Percentiles rank a stretch among this genome's conserved stretches.
phyloP scores from a whole-genome alignment of 331 rosid species.

The Acacia pycnantha region DNA sequence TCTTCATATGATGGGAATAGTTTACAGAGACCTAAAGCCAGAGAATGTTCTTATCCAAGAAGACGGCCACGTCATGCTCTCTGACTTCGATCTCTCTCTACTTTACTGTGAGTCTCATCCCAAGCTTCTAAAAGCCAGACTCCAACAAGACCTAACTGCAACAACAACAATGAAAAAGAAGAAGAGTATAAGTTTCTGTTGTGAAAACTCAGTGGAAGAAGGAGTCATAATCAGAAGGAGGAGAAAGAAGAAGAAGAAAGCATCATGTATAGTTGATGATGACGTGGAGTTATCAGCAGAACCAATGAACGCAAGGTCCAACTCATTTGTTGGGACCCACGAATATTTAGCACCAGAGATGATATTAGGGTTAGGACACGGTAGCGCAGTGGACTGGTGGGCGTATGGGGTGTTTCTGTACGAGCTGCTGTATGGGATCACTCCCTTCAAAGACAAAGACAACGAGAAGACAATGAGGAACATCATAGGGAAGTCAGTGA shows the following conservation, averaged over 20 bases:
- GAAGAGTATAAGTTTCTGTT: constrained; percentile 12
- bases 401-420: constrained; percentile 66
- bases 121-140: not conserved
- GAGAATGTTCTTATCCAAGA: constrained; percentile 28
- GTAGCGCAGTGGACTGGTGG: constrained; percentile 84
- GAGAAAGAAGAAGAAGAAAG: not conserved
- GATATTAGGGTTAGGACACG: constrained; percentile 63
- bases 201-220: not conserved
- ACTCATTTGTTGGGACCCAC: constrained; percentile 70
- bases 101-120: constrained; percentile 24
- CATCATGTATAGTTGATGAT: not conserved
- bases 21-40: constrained; percentile 32
- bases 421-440: constrained; percentile 58
- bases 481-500: constrained; percentile 45
- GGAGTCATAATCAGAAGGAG: not conserved
- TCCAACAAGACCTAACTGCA: not conserved
- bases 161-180: not conserved
- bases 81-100: constrained; percentile 25
- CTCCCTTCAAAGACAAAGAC: constrained; percentile 68
- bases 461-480: constrained; percentile 60
- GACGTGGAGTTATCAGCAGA: constrained; percentile 59
- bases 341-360: constrained; percentile 71
- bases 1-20: constrained; percentile 29
- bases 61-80: constrained; percentile 31
- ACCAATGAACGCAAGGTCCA: constrained; percentile 51